Evolutionary conservation across 176 grass and related monocot genomes (phyloP), one percentile per base, ranked within the genome.

Genomic region (Pontederia paniculata): DNA sequence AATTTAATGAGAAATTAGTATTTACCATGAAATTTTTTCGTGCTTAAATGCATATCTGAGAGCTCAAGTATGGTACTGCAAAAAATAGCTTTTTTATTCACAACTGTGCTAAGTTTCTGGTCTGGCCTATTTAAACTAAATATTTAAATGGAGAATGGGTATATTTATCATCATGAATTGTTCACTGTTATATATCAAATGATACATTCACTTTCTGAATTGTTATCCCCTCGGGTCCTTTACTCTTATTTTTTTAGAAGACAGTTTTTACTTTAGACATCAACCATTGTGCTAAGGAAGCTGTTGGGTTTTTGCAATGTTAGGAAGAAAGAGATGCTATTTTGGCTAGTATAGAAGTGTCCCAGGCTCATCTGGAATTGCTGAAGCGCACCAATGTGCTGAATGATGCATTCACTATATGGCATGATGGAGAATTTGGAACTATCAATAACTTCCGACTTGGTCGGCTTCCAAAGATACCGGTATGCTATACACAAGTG

Each of bases 281-380:
- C 48, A 50, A 6, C 28, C 1, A 37, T 37, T 5, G 7, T 37
- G 28, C 3, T 37, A 37, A 37, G 28, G 28, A 37, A 37, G 28
- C 4, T 53, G 25, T 0, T 51, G 52, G n/a, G 42, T 70, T 65
- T 41, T 21, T 17, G 20, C 50, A 60, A 67, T 50, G 14, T 21
- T 44, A 98, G 93, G 93, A 98, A 80, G 87, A 91, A 74, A 91
- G 93, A 82, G 87, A 98, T 75, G 83, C 86, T 8, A 69, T 98
- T 77, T 88, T 84, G 74, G 83, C 93, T 62, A 98, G 88, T 62
- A 91, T 82, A 75, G 93, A 91, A 81, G 93, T 98, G 50, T 91
- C 86, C 8, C 87, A 88, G 70, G 80, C 82, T 20, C 87, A 98
- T 76, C 41, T 98, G 57, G 93, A 98, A 81, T 23, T 88, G 48